A percentile compares a stretch with the other conserved stretches of the same genome.
Evolutionary conservation across 257 asterid genomes (phyloP).

Genomic region (Thymus mandschuricus): DNA sequence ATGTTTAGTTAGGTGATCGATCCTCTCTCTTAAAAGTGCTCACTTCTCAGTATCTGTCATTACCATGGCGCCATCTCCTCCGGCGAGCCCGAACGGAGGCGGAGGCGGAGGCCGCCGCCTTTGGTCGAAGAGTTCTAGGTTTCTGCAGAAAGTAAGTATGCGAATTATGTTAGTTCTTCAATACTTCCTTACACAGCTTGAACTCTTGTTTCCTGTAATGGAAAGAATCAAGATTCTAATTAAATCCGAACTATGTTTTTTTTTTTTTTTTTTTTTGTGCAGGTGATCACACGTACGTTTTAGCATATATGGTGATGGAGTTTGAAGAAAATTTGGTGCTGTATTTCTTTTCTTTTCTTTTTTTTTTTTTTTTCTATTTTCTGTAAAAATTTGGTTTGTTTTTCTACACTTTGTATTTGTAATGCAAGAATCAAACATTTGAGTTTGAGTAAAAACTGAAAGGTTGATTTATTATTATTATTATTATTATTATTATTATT

Average conservation of each 20-base stretch:
- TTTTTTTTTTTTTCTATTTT: neutral
- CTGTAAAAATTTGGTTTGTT: neutral
- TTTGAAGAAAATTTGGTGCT: neutral
- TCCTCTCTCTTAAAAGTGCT: conserved; percentile 35
- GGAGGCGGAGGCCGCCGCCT: neutral
- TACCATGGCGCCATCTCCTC: conserved; percentile 31
- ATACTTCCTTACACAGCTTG: neutral
- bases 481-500: no score
- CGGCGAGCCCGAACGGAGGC: neutral
- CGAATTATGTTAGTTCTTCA: neutral
- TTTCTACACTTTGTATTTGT: neutral
- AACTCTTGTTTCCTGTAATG: neutral
- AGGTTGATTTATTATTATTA: neutral
- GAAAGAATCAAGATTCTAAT: conserved; percentile 17
- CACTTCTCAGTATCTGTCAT: conserved; percentile 56
- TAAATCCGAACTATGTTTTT: neutral
- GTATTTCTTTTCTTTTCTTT: neutral
- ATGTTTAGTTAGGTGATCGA: conserved; percentile 10
- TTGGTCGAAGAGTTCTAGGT: neutral
- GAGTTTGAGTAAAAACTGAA: conserved; percentile 1
- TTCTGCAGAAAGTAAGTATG: conserved; percentile 7
- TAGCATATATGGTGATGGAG: neutral
- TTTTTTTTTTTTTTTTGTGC: neutral
- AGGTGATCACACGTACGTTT: conserved; percentile 16
- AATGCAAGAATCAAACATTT: conserved; percentile 1